Base-by-base conservation (phyloP, 176 grass and related monocot species). In the Carex cristatella region DNA sequence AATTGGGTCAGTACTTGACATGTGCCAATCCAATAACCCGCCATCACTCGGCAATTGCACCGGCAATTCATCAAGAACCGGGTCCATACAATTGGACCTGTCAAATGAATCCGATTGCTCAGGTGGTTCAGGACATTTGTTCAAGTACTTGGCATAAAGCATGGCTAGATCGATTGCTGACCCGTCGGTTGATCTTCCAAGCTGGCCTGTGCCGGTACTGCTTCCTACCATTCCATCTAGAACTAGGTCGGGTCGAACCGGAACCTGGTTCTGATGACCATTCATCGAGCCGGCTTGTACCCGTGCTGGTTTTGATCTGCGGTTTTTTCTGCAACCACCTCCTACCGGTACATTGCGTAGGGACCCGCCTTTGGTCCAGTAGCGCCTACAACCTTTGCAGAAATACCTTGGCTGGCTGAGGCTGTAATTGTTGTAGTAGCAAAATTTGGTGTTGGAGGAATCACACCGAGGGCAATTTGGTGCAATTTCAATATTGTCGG, bases 401-500 rank as follows among this genome's bases (percentile, higher is more conserved):
- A 97, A 94, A 89, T 97, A 97, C 48, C 94, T 92, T 19, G 94
- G 94, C 87, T 97, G 94, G 81, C 83, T 92, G 64, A 94, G 89
- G 92, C 94, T 97, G 90, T 97, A 97, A 81, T 97, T 97, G 89
- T 97, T 97, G 92, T 94, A 97, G 92, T 97, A 97, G 89, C 94
- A 97, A 63, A 97, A 97, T 85, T 97, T 97, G 83, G 94, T 94
- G 87, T 97, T 94, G 63, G 90, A 76, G 15, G 94, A 97, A 65
- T 91, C 87, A 65, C 94, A 97, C 32, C 94, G 90, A 44, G 94
- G 94, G 90, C 94, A 94, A 70, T 86, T 97, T 28, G 94, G 94
- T 27, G 86, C 89, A 58, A 27, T 10, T 85, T 94, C 94, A 51
- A 89, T 40, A 40, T 40, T 79, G 40, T 90, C 87, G 33, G 85